Evolutionary conservation across 192 early-diverging fungal genomes (phyloP).

Genomic region (Dimargaris cristalligena): DNA sequence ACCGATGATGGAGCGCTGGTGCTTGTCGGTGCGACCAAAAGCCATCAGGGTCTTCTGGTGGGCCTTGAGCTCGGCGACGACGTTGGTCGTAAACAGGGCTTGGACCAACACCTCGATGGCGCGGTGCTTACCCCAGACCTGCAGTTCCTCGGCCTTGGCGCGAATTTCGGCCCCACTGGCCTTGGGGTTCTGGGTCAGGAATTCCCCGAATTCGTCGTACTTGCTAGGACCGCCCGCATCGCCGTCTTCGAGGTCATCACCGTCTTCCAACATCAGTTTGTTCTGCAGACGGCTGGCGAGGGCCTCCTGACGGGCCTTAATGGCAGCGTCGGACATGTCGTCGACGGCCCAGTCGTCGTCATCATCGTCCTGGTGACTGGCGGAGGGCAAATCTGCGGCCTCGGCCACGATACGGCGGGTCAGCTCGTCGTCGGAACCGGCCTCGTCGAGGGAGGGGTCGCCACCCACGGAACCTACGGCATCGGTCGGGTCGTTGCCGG

Average conservation of each 20-base stretch:
- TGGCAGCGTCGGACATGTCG: conserved; percentile 65
- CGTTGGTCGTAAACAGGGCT: conserved; percentile 49
- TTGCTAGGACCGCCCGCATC: conserved; percentile 35
- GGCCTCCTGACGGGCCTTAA: conserved; percentile 53
- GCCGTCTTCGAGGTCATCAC: conserved; percentile 42
- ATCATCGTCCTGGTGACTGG: conserved; percentile 32
- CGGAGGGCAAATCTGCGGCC: conserved; percentile 37
- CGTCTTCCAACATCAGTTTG: conserved; percentile 22
- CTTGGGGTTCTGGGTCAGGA: conserved; percentile 38
- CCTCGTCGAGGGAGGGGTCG: conserved; percentile 25
- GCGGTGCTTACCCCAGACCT: conserved; percentile 57
- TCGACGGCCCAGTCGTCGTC: conserved; percentile 61
- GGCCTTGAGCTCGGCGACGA: conserved; percentile 51
- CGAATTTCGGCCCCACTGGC: conserved; percentile 52
- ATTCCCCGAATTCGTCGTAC: conserved; percentile 64
- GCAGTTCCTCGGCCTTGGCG: conserved; percentile 59
- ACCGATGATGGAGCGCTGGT: conserved; percentile 75
- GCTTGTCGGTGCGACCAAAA: conserved; percentile 68
- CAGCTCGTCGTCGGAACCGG: conserved; percentile 46
- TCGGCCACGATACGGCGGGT: conserved; percentile 49
- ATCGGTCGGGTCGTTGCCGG: conserved; percentile 31
- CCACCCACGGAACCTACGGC: conserved; percentile 25
- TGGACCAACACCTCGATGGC: conserved; percentile 64
- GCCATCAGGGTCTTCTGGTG: conserved; percentile 45
- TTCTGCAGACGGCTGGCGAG: conserved; percentile 32